A percentile compares a stretch with the other conserved stretches of the same genome.
Evolutionary conservation across 495 filamentous ascomycete species (phyloP).

Genomic region (Neurospora sp.): DNA sequence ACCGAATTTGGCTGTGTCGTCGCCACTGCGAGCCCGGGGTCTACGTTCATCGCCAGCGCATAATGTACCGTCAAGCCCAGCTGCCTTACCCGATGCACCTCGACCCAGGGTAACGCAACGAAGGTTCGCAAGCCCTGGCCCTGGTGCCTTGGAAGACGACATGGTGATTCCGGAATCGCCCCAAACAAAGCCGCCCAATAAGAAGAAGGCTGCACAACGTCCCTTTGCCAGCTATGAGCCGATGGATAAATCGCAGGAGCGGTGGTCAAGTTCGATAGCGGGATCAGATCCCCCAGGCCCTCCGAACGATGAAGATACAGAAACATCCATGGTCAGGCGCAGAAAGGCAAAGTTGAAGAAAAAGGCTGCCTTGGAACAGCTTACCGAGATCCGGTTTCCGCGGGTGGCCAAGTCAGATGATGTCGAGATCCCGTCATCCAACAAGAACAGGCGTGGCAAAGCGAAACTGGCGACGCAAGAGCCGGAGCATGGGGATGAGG

Average conservation of each 20-base stretch:
- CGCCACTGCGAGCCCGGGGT: constrained; percentile 32
- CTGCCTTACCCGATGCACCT: constrained; percentile 9
- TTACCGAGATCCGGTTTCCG: constrained; percentile 28
- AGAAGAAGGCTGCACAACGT: constrained; percentile 11
- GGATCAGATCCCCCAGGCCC: not conserved
- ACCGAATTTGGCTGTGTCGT: constrained; percentile 28
- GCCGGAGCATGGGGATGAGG: not conserved
- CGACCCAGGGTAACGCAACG: not conserved
- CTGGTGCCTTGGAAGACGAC: constrained; percentile 4
- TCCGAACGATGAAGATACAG: constrained; percentile 16
- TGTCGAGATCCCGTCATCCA: constrained; percentile 32
- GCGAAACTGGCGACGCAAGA: constrained; percentile 13
- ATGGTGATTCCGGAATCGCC: constrained; percentile 19
- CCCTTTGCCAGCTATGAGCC: constrained; percentile 24
- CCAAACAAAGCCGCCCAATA: not conserved
- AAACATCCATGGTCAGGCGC: constrained; percentile 8
- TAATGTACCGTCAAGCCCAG: constrained; percentile 26
- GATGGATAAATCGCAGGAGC: constrained; percentile 25
- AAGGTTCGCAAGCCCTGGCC: constrained; percentile 8
- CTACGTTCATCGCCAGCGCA: constrained; percentile 26
- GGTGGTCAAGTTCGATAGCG: constrained; percentile 10
- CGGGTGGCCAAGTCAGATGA: constrained; percentile 15
- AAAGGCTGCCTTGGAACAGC: constrained; percentile 25
- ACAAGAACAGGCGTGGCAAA: constrained; percentile 10
- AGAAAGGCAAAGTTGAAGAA: constrained; percentile 20